These are phyloP conservation scores for Pulchroboletus neoregius DNA, from an alignment of 1,284 basidiomycete genomes.

Conservation along the genomic window DNA sequence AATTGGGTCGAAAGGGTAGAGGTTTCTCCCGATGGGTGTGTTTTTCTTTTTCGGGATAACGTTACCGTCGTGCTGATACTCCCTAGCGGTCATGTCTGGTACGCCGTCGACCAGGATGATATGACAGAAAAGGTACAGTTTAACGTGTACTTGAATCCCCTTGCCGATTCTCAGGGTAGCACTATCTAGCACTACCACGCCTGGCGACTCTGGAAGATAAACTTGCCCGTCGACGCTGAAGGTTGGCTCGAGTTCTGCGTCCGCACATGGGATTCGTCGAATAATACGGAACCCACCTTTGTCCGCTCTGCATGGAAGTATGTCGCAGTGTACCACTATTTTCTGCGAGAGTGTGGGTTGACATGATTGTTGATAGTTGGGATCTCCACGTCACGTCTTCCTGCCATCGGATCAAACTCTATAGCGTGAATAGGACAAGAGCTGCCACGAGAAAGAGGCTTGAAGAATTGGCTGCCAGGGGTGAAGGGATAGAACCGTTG, in stretches of 20 bases:
- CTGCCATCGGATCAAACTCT: conserved; percentile 51
- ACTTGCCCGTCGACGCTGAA: conserved; percentile 51
- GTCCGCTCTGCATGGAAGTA: conserved; percentile 56
- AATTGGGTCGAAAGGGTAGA: conserved; percentile 57
- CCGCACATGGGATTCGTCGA: conserved; percentile 56
- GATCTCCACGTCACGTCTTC: conserved; percentile 56
- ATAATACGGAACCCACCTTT: conserved; percentile 56
- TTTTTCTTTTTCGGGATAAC: background rate
- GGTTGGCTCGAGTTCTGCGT: conserved; percentile 58
- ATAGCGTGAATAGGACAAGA: conserved; percentile 46
- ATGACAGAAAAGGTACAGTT: conserved; percentile 17
- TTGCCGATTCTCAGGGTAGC: background rate
- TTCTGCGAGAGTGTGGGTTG: background rate
- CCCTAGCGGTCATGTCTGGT: conserved; percentile 19
- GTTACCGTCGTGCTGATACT: background rate
- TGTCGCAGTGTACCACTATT: conserved; percentile 12
- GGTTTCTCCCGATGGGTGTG: conserved; percentile 49
- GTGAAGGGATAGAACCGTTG: conserved; percentile 25
- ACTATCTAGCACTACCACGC: conserved; percentile 47
- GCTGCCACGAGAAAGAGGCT: conserved; percentile 43
- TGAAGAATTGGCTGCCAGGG: conserved; percentile 38
- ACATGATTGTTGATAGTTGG: conserved; percentile 37
- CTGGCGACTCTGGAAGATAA: conserved; percentile 52
- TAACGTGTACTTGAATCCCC: background rate
- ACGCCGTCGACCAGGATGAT: conserved; percentile 15